These are phyloP conservation scores for Spathaspora arborariae DNA, from an alignment of 805 yeast genomes.

Conservation along the genomic window DNA sequence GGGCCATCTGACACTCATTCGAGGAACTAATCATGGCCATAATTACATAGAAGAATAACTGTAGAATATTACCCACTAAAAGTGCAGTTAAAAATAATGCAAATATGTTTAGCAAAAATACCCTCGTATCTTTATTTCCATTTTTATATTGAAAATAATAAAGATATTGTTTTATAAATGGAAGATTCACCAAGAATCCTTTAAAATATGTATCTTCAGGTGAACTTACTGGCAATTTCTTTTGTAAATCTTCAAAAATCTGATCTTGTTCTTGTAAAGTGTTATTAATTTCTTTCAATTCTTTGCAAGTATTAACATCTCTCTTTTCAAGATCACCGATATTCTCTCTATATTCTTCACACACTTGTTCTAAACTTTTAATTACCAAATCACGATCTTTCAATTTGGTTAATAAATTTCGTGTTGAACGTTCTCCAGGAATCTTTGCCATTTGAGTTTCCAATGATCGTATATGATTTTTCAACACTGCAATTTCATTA, in stretches of 20 bases:
- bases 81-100: slow-evolving; percentile 20
- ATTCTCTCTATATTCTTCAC: slow-evolving; percentile 16
- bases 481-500: slow-evolving; percentile 7
- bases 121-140: slow-evolving; percentile 16
- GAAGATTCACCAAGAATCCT: slow-evolving; percentile 20
- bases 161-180: slow-evolving; percentile 28
- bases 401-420: slow-evolving; percentile 2
- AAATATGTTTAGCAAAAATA: slow-evolving; percentile 17
- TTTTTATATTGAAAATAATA: slow-evolving; percentile 21
- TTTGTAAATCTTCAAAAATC: slow-evolving; percentile 14
- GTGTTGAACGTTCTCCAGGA: background rate
- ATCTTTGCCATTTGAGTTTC: slow-evolving; percentile 7
- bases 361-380: slow-evolving; percentile 11
- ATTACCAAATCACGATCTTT: slow-evolving; percentile 7
- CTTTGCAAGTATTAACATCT: slow-evolving; percentile 10
- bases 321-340: slow-evolving; percentile 10
- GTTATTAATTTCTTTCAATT: slow-evolving; percentile 9
- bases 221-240: slow-evolving; percentile 10
- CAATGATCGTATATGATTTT: slow-evolving; percentile 14
- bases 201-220: slow-evolving; percentile 8
- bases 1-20: background rate
- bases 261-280: slow-evolving; percentile 19
- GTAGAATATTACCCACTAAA: slow-evolving; percentile 16
- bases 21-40: background rate
- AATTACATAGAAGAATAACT: slow-evolving; percentile 8